Base-by-base conservation (phyloP, 192 early-diverging fungal species). In the Chytriomyces sp. region DNA sequence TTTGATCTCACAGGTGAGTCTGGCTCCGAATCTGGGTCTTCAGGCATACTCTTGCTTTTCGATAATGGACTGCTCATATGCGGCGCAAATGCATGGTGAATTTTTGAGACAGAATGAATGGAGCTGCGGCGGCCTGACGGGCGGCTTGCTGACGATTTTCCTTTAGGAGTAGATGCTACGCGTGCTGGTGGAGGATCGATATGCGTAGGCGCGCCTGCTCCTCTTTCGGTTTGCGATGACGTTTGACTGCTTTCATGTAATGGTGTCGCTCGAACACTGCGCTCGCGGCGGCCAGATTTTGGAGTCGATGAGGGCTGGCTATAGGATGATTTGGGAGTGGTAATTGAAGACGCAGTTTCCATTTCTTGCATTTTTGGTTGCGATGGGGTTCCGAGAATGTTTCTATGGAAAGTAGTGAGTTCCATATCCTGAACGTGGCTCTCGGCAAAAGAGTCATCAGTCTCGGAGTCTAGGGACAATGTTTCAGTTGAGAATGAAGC, bases 371-470 rank as follows among this genome's bases (percentile, higher is more conserved):
- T 20, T 57, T 57, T 20, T n/a, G 13, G 13, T 57, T 57, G 16
- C 16, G 13, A 13, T n/a, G 16, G 53, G 53, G 53, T 13, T n/a
- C 13, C 20, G 53, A 13, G 53, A 13, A 20, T 13, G 13, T 57
- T 57, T 20, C 53, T 57, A n/a, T 57, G 10, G 71, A 73, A 62
- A 28, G 35, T 35, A 23, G 68, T 53, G 6, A 69, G 8, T 10
- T 69, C 68, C 68, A 69, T 69, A 16, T 53, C 68, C 45, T 23
- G 48, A 7, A 50, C 26, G 4, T 35, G 2, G 10, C 46, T 45
- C 35, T 20, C 20, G 26, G 49, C 8, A 46, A 73, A 73, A 6
- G 71, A 73, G 53, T 73, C 71, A 5, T 62, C 61, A 8, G 44
- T 7, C 10, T 73, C 71, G 13, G 68, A 69, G 3, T 49, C 49